A percentile compares a stretch with the other conserved stretches of the same genome.
Conservation (phyloP, 1,284 basidiomycete genomes). For the Mycosarcoma maydis region DNA sequence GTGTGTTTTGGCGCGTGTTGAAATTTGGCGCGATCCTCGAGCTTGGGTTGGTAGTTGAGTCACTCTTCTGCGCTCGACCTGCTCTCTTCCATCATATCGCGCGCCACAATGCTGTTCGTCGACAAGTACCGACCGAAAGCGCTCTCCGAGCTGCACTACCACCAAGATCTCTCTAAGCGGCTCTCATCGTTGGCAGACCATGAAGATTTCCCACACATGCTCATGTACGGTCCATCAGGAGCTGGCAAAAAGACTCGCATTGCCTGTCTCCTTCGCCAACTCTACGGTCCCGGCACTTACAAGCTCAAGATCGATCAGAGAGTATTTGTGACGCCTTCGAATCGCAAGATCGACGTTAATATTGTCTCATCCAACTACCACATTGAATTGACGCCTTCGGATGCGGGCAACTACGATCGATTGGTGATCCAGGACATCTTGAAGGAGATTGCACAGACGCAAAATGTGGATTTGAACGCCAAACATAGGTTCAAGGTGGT, state of each 20-base stretch:
- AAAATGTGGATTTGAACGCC: slow-evolving; percentile 94
- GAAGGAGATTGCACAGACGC: slow-evolving; percentile 98
- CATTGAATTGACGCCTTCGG: slow-evolving; percentile 96
- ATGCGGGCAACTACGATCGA: slow-evolving; percentile 94
- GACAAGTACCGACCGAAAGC: slow-evolving; percentile 84
- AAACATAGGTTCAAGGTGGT: slow-evolving; percentile 99
- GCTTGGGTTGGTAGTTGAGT: too few relatives aligned
- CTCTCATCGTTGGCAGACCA: slow-evolving; percentile 75
- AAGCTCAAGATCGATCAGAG: slow-evolving; percentile 99
- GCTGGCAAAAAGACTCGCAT: slow-evolving; percentile 99
- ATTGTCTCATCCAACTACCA: slow-evolving; percentile 92
- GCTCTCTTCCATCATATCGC: neutral
- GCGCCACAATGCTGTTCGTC: slow-evolving; percentile 63
- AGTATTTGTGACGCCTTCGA: slow-evolving; percentile 92
- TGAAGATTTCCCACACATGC: slow-evolving; percentile 91
- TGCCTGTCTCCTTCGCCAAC: slow-evolving; percentile 78
- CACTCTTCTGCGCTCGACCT: too few relatives aligned
- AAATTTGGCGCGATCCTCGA: neutral
- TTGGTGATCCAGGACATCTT: slow-evolving; percentile 95
- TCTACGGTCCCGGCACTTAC: slow-evolving; percentile 91
- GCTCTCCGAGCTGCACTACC: slow-evolving; percentile 89
- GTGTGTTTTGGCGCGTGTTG: slow-evolving; percentile 10
- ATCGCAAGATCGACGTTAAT: slow-evolving; percentile 94
- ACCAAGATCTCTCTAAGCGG: slow-evolving; percentile 80
- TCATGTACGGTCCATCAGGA: slow-evolving; percentile 97